phyloP scores from a whole-genome alignment of 768 basidiomycete species.

The Imleria badia region DNA sequence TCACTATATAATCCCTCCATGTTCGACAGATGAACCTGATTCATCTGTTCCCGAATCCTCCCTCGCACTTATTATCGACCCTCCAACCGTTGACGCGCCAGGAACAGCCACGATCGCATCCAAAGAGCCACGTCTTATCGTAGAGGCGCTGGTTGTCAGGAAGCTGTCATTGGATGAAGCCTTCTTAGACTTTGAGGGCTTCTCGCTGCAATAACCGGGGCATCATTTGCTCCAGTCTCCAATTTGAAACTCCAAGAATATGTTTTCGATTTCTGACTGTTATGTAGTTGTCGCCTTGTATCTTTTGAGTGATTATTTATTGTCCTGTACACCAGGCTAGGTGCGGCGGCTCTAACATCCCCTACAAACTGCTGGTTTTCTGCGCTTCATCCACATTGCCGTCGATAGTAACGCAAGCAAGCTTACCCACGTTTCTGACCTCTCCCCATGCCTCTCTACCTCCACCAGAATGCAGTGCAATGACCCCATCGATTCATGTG shows the following conservation, averaged over 20 bases:
- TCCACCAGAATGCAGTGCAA: no score
- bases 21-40: constrained; percentile 6
- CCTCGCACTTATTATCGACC: constrained; percentile 32
- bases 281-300: not conserved
- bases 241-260: not conserved
- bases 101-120: not conserved
- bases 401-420: no score
- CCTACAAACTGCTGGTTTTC: no score
- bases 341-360: no score
- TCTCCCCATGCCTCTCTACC: no score
- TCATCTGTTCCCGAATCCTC: constrained; percentile 31
- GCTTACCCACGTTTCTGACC: no score
- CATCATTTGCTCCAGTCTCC: not conserved
- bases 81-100: constrained; percentile 3
- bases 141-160: constrained; percentile 77
- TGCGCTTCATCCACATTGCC: no score
- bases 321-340: not conserved
- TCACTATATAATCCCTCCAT: not conserved
- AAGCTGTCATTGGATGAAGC: constrained; percentile 76
- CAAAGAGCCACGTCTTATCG: constrained; percentile 59
- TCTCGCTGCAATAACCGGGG: constrained; percentile 31
- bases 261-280: no score
- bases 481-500: no score
- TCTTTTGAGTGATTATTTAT: not conserved
- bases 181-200: constrained; percentile 73